These are phyloP conservation scores for Penicillium lividum DNA, from an alignment of 495 filamentous ascomycete genomes.

Conservation along the genomic window DNA sequence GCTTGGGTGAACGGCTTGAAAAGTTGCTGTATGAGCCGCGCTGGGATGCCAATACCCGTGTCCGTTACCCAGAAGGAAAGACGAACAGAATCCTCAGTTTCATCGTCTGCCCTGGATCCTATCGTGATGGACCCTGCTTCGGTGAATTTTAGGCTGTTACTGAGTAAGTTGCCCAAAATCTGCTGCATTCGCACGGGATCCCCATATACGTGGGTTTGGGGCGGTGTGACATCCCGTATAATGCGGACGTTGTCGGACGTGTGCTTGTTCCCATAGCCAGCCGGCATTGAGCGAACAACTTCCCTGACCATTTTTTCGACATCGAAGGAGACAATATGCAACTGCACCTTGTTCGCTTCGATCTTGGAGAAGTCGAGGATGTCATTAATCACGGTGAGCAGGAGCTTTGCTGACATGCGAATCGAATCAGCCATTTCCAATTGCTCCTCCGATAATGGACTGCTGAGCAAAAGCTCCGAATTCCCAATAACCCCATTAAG, in stretches of 20 bases:
- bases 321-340: constrained; percentile 77
- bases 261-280: constrained; percentile 48
- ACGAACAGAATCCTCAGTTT: constrained; percentile 64
- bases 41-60: constrained; percentile 81
- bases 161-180: constrained; percentile 82
- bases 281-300: constrained; percentile 73
- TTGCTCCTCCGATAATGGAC: constrained; percentile 70
- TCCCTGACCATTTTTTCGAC: constrained; percentile 79
- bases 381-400: constrained; percentile 87
- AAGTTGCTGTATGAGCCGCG: constrained; percentile 56
- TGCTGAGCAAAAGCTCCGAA: constrained; percentile 76
- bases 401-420: constrained; percentile 81
- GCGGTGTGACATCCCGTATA: constrained; percentile 52
- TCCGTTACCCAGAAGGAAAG: constrained; percentile 79
- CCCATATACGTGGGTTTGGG: constrained; percentile 71
- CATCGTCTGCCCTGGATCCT: constrained; percentile 63
- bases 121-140: constrained; percentile 64
- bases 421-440: constrained; percentile 83
- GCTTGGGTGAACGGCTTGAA: constrained; percentile 88
- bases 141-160: constrained; percentile 92
- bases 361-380: constrained; percentile 88
- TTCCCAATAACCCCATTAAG: constrained; percentile 85
- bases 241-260: constrained; percentile 46
- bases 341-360: constrained; percentile 88
- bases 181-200: constrained; percentile 85